These are phyloP conservation scores for Nemania sp. DNA, from an alignment of 2,329 filamentous ascomycete species.

Conservation along the genomic window DNA sequence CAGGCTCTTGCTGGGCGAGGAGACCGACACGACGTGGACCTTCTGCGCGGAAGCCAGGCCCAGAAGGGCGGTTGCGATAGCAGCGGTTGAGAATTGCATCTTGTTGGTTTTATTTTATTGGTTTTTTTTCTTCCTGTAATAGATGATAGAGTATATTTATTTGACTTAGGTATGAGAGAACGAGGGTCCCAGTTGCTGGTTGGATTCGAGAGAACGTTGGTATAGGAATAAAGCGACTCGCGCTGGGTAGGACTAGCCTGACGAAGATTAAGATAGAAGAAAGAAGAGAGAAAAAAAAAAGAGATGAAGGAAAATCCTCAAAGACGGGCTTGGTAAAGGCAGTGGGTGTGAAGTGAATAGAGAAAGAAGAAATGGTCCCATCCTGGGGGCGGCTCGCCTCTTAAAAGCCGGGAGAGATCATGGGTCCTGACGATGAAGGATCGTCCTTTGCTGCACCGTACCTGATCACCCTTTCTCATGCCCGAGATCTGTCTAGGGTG, in stretches of 20 bases:
- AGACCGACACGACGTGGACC: slow-evolving; percentile 70
- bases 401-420: slow-evolving; percentile 44
- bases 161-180: slow-evolving; percentile 29
- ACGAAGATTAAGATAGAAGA: slow-evolving; percentile 24
- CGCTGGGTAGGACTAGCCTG: slow-evolving; percentile 58
- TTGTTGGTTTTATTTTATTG: slow-evolving; percentile 42
- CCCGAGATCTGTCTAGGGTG: slow-evolving; percentile 33
- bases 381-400: slow-evolving; percentile 46
- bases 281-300: slow-evolving; percentile 5
- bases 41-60: slow-evolving; percentile 46
- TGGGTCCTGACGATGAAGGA: slow-evolving; percentile 42
- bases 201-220: slow-evolving; percentile 38
- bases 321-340: slow-evolving; percentile 25
- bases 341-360: slow-evolving; percentile 31
- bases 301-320: slow-evolving; percentile 31
- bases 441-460: slow-evolving; percentile 43
- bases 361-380: slow-evolving; percentile 37
- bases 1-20: slow-evolving; percentile 57
- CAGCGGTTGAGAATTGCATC: slow-evolving; percentile 58
- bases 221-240: slow-evolving; percentile 44
- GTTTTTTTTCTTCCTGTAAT: slow-evolving; percentile 4
- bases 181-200: slow-evolving; percentile 29
- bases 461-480: slow-evolving; percentile 36
- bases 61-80: slow-evolving; percentile 51
- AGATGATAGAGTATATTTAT: slow-evolving; percentile 19